Base-by-base conservation (phyloP, 1,139 yeast genomes). In the Geotrichum fermentans region DNA sequence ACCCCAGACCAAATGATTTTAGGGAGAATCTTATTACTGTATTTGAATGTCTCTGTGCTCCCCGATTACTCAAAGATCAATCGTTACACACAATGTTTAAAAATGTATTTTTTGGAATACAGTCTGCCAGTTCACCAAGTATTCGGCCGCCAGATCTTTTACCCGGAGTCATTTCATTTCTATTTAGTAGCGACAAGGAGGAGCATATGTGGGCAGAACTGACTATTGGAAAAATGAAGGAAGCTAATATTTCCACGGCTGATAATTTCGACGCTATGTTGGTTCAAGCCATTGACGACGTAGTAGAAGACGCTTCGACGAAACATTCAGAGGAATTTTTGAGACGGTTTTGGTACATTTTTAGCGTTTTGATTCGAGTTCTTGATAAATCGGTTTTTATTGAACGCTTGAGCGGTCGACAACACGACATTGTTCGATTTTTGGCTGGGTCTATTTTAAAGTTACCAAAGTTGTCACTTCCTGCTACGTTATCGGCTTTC, bases 91-190 rank as follows among this genome's bases (percentile, higher is more conserved):
- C 38, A 18, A 47, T 47, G 36, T 61, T 61, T 36, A 52, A 51
- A 11, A 43, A 47, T 3, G 55, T 62, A n/a, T 60, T 63, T 39
- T 45, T 61, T 21, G 62, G 60, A 10, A 50, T 61, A 30, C 65
- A 61, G 35, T 44, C 51, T 3, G 53, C 60, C 10, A 57, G 58
- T 2, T 41, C 58, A 24, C 55, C 61, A 21, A 54, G 59, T 28
- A 51, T 59, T 16, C 52, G 62, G 16, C 52, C 61, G 11, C 50
- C 61, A 33, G 57, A 58, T 16, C 47, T 64, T 8, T 55, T 58
- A 7, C 68, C 69, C 0, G 68, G 64, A 1, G 55, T 64, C 52
- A 52, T 64, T 14, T 40, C 57, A n/a, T 59, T 66, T 44, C 47
- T 63, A 24, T 66, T 65, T 51, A 57, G 59, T 18, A 47, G 40